A percentile compares a stretch with the other conserved stretches of the same genome.
Conservation (phyloP, 768 basidiomycete genomes). For the Tylopilus sp. region DNA sequence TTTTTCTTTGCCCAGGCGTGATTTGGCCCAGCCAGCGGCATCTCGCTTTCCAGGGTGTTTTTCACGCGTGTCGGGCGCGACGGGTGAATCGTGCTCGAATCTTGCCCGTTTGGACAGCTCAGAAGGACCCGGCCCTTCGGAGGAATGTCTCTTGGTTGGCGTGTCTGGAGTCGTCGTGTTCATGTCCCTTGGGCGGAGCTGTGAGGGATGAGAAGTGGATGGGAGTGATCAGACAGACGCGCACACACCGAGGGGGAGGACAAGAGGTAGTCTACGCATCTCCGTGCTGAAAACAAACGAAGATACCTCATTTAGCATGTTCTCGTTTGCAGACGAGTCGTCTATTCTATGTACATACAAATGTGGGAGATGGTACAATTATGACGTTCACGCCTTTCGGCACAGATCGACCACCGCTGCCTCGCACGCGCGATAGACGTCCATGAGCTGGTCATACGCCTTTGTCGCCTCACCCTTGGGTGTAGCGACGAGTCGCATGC, state of each 20-base stretch:
- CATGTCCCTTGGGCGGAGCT: neutral
- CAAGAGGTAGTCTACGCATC: conserved; percentile 3
- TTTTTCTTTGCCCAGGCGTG: conserved; percentile 36
- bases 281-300: conserved; percentile 2
- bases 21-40: conserved; percentile 32
- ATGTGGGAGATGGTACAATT: neutral
- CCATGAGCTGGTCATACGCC: conserved; percentile 5
- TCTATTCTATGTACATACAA: neutral
- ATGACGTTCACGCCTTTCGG: neutral
- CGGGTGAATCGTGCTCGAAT: conserved; percentile 2
- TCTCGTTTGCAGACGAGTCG: neutral
- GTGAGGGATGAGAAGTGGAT: neutral
- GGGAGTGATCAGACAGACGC: neutral
- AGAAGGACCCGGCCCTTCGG: neutral
- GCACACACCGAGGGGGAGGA: conserved; percentile 1
- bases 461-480: neutral
- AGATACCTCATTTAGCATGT: conserved; percentile 13
- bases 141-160: conserved; percentile 5
- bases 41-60: conserved; percentile 18
- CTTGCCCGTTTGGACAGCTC: conserved; percentile 12
- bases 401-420: conserved; percentile 1
- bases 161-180: conserved; percentile 1
- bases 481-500: conserved; percentile 6
- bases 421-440: conserved; percentile 3
- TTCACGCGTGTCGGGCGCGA: neutral